A percentile compares a stretch with the other conserved stretches of the same genome.
Evolutionary conservation across 2,329 filamentous ascomycete genomes (phyloP).

Genomic region (Ophiostoma himal-ulmi): DNA sequence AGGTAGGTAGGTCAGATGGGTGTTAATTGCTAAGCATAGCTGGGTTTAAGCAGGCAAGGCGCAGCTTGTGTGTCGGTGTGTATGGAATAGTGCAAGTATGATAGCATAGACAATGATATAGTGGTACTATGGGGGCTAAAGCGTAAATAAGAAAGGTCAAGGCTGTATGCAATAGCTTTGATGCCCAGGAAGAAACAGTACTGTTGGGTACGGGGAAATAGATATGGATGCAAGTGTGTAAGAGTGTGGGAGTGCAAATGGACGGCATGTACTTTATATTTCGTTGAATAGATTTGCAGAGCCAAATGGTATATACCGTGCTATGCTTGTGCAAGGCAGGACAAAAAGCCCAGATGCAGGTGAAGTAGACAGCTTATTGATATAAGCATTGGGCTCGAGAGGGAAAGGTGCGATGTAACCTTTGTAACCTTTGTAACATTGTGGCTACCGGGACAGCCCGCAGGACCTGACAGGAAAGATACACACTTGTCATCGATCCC

Average conservation of each 20-base stretch:
- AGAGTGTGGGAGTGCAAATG: background rate
- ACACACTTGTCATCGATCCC: slow-evolving; percentile 19
- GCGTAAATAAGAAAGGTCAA: background rate
- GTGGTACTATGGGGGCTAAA: background rate
- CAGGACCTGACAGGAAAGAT: slow-evolving; percentile 7
- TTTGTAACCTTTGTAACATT: background rate
- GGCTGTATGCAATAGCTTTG: background rate
- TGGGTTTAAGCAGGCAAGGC: background rate
- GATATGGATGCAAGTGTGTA: background rate
- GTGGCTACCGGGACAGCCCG: slow-evolving; percentile 21
- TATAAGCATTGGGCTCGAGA: background rate
- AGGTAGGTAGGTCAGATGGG: background rate
- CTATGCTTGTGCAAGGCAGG: background rate
- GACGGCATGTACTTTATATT: background rate
- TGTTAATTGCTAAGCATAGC: background rate
- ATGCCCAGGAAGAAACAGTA: background rate
- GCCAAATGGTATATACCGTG: background rate
- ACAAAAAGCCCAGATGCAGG: background rate
- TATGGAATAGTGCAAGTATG: background rate
- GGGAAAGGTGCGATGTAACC: background rate
- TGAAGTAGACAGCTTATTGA: background rate
- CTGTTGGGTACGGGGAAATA: background rate
- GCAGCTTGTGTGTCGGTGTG: background rate
- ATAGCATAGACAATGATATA: background rate
- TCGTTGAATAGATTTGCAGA: background rate